Base-by-base conservation (phyloP, 306 rosid genomes). In the Senna tora region DNA sequence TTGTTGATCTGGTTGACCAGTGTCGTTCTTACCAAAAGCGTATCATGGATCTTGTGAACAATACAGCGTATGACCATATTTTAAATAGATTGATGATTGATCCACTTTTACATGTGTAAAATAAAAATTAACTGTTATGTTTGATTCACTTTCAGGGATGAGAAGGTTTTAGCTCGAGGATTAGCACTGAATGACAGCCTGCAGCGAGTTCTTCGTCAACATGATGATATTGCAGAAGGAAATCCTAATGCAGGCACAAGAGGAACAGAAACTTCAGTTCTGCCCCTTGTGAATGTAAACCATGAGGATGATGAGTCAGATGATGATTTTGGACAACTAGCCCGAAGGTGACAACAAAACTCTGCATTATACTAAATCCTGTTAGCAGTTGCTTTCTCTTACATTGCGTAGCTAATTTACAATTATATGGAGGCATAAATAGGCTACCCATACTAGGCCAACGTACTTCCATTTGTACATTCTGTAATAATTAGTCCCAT, bases 1-100 rank as follows among this genome's bases (percentile, higher is more conserved):
- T 95, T 42, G 86, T 91, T 49, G 97, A 95, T 84, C 97, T 95
- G 66, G 99, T 86, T 77, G 99, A 95, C 74, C 99, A 95, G 84
- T 95, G 99, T 69, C 96, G 81, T 55, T 88, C 92, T 8, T 95
- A 88, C 78, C 93, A 91, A 84, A 89, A 79, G 75, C 97, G 93
- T 41, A 93, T 91, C 71, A 91, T 88, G 97, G 86, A 81, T 77
- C 97, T 95, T 82, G 93, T 91, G 87, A 91, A 87, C 77, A 75
- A 79, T 60, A 86, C 99, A 25, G 52, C 8, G 97, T 91, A 82
- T 85, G 96, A 38, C 34, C 71, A 58, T 51, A 21, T 52, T 47
- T 10, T 2, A 16, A 61, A 20, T 14, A 7, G 39, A 47, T 7
- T 46, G 46, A 43, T n/a, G n/a, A n/a, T n/a, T n/a, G n/a, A 6